phyloP scores from a whole-genome alignment of 495 filamentous ascomycete species.

The Staphylotrichum longicolle region DNA sequence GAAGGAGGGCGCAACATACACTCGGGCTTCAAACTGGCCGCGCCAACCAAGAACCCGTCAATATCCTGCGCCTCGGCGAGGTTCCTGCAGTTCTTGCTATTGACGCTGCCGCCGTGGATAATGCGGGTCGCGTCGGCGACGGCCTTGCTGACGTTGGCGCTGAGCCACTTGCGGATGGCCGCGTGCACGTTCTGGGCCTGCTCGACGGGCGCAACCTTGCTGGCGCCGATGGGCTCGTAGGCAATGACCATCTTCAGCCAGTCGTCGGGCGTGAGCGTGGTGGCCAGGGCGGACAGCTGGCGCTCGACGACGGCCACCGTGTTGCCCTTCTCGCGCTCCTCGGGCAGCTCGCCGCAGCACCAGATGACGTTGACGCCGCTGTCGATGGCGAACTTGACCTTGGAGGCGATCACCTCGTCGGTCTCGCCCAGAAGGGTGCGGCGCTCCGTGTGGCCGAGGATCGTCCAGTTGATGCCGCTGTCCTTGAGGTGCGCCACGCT shows the following conservation, averaged over 20 bases:
- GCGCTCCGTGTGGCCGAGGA: constrained; percentile 92
- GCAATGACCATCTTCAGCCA: constrained; percentile 95
- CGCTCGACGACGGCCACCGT: constrained; percentile 85
- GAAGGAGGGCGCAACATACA: constrained; percentile 58
- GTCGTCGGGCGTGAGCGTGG: constrained; percentile 63
- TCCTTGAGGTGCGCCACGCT: constrained; percentile 86
- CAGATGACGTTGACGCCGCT: constrained; percentile 87
- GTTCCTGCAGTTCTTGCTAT: constrained; percentile 95
- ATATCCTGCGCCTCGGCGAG: constrained; percentile 89
- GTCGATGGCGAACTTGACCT: constrained; percentile 87
- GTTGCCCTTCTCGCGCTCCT: constrained; percentile 82
- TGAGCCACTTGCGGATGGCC: constrained; percentile 87
- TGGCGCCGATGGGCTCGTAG: constrained; percentile 97
- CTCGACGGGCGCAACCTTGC: constrained; percentile 90
- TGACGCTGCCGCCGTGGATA: constrained; percentile 94
- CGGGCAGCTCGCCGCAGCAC: constrained; percentile 92
- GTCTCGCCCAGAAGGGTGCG: constrained; percentile 81
- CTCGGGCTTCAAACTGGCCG: constrained; percentile 96
- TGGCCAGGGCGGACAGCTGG: constrained; percentile 67
- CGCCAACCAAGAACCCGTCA: constrained; percentile 97
- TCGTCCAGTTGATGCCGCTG: constrained; percentile 78
- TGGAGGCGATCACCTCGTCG: constrained; percentile 82
- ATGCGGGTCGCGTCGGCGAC: constrained; percentile 79
- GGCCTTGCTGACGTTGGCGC: constrained; percentile 63
- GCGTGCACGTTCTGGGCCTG: constrained; percentile 95